Evolutionary conservation across 1,284 basidiomycete genomes (phyloP).

Genomic region (Ceratobasidium theobromae): DNA sequence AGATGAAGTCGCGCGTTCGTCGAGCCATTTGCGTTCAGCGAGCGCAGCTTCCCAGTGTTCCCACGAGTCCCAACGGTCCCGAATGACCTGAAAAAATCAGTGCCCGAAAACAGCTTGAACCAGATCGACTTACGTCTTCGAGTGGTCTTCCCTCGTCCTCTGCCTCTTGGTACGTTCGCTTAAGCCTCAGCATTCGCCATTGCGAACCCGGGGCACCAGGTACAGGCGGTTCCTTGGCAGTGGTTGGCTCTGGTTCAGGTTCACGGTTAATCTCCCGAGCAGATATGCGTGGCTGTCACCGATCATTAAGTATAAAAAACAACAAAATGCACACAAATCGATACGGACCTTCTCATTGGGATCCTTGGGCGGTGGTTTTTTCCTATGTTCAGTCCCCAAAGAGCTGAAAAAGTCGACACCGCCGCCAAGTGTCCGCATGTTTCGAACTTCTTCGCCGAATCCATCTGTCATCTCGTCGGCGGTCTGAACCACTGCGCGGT

Average conservation of each 20-base stretch:
- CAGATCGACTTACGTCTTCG: constrained; percentile 59
- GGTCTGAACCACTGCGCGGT: constrained; percentile 33
- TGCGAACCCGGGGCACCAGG: constrained; percentile 90
- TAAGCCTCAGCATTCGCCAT: constrained; percentile 98
- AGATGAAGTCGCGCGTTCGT: constrained; percentile 1
- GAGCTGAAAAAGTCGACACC: constrained; percentile 83
- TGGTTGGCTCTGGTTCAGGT: constrained; percentile 53
- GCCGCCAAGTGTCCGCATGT: constrained; percentile 53
- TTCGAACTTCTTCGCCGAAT: constrained; percentile 61
- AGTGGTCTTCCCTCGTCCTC: constrained; percentile 77
- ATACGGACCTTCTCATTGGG: constrained; percentile 62
- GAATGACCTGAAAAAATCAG: constrained; percentile 4
- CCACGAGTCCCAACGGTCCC: constrained; percentile 25
- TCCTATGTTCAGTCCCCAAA: constrained; percentile 74
- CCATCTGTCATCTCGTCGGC: constrained; percentile 64
- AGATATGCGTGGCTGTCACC: constrained; percentile 58
- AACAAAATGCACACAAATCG: constrained; percentile 28
- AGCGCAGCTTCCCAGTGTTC: constrained; percentile 27
- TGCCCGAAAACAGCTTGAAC: background rate
- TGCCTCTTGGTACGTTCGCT: constrained; percentile 84
- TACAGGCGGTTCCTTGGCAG: constrained; percentile 51
- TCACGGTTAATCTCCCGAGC: constrained; percentile 80
- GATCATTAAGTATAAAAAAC: constrained; percentile 18
- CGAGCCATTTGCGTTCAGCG: constrained; percentile 20
- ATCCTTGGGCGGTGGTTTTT: constrained; percentile 55